phyloP scores from a whole-genome alignment of 352 stramenopile species.

The Globisporangium ultimum region DNA sequence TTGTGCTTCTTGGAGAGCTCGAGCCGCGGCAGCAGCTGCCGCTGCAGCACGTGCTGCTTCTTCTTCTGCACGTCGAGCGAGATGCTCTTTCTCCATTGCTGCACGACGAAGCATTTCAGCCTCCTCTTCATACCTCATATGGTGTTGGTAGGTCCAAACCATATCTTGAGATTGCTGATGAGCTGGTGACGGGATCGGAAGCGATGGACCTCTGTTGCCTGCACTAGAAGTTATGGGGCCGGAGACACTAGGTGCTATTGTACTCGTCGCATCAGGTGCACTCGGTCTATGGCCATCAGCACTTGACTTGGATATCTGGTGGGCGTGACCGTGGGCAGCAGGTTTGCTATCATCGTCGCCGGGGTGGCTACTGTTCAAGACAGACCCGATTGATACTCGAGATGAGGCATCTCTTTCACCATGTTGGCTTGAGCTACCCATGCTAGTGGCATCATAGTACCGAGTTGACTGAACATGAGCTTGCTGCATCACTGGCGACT shows the following conservation, averaged over 20 bases:
- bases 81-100: constrained; percentile 55
- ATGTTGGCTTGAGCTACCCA: not conserved
- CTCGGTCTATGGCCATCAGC: not conserved
- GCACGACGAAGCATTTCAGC: constrained; percentile 62
- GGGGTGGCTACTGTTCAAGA: constrained; percentile 13
- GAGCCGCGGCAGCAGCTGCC: constrained; percentile 60
- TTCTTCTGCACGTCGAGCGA: constrained; percentile 74
- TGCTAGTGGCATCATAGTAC: constrained; percentile 30
- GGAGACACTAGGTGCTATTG: constrained; percentile 3
- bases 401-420: constrained; percentile 11
- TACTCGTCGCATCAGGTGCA: not conserved
- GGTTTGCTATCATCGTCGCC: constrained; percentile 7
- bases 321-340: not conserved
- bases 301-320: constrained; percentile 3
- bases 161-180: constrained; percentile 45
- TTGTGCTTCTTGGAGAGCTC: constrained; percentile 72
- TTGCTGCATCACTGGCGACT: constrained; percentile 44
- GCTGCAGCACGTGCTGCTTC: constrained; percentile 71
- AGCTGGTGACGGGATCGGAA: constrained; percentile 6
- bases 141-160: constrained; percentile 69
- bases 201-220: constrained; percentile 9
- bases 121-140: constrained; percentile 71
- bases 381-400: constrained; percentile 18
- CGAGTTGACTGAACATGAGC: constrained; percentile 26
- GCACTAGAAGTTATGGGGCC: constrained; percentile 2